A percentile compares a stretch with the other conserved stretches of the same genome.
phyloP scores from a whole-genome alignment of 2,329 filamentous ascomycete genomes.

The Talaromyces sp. region DNA sequence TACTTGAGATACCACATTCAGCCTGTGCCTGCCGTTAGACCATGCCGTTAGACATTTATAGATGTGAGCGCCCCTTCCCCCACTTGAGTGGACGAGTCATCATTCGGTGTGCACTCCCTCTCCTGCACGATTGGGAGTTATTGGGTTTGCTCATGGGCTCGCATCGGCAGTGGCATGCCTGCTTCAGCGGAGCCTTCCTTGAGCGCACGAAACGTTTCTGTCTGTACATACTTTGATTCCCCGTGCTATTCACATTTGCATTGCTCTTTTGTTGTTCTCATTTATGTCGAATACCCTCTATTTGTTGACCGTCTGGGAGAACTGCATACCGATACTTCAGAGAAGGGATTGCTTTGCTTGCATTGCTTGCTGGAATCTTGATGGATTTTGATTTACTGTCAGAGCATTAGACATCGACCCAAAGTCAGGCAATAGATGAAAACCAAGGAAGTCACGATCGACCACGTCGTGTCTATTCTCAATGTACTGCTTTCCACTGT shows the following conservation, averaged over 20 bases:
- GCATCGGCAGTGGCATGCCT: background rate
- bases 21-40: background rate
- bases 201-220: background rate
- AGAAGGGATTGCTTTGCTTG: constrained; percentile 1
- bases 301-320: background rate
- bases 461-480: background rate
- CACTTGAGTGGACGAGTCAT: background rate
- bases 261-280: background rate
- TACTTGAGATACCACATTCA: background rate
- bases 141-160: background rate
- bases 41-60: background rate
- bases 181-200: background rate
- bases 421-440: background rate
- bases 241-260: background rate
- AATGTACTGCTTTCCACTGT: background rate
- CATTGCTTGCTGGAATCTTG: background rate
- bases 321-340: background rate
- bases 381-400: background rate
- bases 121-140: background rate
- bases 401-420: background rate
- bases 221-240: constrained; percentile 13
- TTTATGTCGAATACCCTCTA: constrained; percentile 11
- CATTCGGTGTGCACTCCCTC: background rate
- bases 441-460: background rate
- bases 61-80: background rate